These are phyloP conservation scores for Quaeritorhiza haematococci DNA, from an alignment of 371 early-diverging fungal genomes.

Conservation along the genomic window DNA sequence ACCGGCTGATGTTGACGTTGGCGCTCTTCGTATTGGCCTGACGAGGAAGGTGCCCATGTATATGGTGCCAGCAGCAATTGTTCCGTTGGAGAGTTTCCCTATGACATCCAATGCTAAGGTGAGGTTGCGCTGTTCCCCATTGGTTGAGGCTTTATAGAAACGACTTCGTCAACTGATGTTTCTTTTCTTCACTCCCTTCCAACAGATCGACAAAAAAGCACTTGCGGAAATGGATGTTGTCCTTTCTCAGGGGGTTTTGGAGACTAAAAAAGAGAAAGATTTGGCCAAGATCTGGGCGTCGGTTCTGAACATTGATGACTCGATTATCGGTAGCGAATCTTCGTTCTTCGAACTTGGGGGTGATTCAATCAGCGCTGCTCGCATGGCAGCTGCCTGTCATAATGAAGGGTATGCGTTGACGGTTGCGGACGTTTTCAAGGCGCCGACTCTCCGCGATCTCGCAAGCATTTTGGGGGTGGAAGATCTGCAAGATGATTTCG, in stretches of 20 bases:
- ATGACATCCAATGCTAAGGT: slow-evolving; percentile 25
- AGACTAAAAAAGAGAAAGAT: no score
- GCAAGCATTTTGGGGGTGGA: not conserved
- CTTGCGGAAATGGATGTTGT: no score
- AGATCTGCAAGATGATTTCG: no score
- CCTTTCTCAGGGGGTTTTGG: no score
- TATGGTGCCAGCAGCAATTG: slow-evolving; percentile 17
- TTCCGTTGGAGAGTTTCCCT: slow-evolving; percentile 11
- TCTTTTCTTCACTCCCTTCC: no score
- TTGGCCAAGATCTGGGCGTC: no score
- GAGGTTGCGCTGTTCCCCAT: slow-evolving; percentile 1
- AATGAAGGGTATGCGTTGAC: slow-evolving; percentile 2
- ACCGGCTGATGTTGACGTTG: slow-evolving; percentile 7
- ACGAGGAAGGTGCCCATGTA: slow-evolving; percentile 8
- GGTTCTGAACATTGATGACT: slow-evolving; percentile 8
- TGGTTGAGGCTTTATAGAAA: not conserved
- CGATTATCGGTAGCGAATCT: not conserved
- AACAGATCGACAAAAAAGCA: no score
- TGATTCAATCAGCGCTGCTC: slow-evolving; percentile 20
- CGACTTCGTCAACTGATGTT: slow-evolving; percentile 2
- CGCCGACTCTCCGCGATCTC: not conserved
- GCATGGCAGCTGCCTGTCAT: not conserved
- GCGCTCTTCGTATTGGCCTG: not conserved
- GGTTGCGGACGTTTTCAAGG: not conserved
- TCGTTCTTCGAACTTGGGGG: slow-evolving; percentile 33